A percentile compares a stretch with the other conserved stretches of the same genome.
These are phyloP conservation scores for Ceratobasidium sp. DNA, from an alignment of 1,284 basidiomycete species.

Conservation along the genomic window DNA sequence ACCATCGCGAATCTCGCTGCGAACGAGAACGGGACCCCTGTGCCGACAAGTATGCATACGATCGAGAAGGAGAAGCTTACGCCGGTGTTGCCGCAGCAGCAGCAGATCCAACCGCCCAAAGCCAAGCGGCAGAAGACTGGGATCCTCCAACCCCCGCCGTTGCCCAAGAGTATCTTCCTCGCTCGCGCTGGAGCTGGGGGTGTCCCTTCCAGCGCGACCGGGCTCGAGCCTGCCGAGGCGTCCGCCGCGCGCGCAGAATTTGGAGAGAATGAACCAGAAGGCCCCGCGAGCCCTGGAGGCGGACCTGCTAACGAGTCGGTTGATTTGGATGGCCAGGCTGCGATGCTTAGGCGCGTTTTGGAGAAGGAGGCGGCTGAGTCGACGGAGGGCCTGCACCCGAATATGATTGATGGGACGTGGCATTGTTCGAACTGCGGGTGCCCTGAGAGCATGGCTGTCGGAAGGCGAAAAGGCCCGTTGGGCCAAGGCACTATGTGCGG, in stretches of 20 bases:
- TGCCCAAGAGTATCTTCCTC: conserved; percentile 68
- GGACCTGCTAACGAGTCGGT: conserved; percentile 54
- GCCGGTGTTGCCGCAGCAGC: conserved; percentile 56
- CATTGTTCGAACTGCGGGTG: conserved; percentile 93
- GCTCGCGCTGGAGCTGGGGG: conserved; percentile 66
- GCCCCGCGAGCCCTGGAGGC: conserved; percentile 23
- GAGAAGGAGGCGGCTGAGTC: conserved; percentile 80
- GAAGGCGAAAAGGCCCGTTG: conserved; percentile 87
- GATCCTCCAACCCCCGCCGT: conserved; percentile 76
- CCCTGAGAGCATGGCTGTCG: conserved; percentile 86
- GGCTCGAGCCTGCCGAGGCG: conserved; percentile 62
- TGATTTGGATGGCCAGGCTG: conserved; percentile 63
- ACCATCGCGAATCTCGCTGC: conserved; percentile 88
- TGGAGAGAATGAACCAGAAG: conserved; percentile 28
- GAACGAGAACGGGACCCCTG: conserved; percentile 76
- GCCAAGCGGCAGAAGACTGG: conserved; percentile 76
- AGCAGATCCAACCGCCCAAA: conserved; percentile 61
- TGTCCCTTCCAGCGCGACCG: conserved; percentile 74
- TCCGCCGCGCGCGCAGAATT: conserved; percentile 31
- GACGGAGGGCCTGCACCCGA: conserved; percentile 83
- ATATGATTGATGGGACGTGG: conserved; percentile 87
- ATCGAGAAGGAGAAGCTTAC: conserved; percentile 52
- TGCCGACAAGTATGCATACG: conserved; percentile 66
- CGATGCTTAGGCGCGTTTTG: conserved; percentile 72
- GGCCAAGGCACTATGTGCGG: conserved; percentile 94